Conservation (phyloP, 352 stramenopile genomes). For the Phytophthora hybrid region DNA sequence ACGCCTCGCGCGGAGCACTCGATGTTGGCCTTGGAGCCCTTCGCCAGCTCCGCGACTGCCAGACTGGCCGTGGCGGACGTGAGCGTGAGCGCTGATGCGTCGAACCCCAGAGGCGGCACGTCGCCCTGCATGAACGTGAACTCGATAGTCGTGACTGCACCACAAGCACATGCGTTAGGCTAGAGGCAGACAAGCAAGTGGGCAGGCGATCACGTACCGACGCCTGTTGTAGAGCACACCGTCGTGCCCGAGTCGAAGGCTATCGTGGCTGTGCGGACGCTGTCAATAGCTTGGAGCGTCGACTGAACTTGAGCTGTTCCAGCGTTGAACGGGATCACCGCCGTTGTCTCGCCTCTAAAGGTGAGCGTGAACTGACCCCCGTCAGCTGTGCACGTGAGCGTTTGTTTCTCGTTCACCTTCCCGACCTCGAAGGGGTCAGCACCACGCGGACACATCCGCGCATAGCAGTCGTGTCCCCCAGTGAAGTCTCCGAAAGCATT, state of each 20-base stretch:
- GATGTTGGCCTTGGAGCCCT: conserved; percentile 82
- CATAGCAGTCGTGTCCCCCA: conserved; percentile 73
- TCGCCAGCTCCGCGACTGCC: conserved; percentile 42
- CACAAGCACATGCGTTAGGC: background rate
- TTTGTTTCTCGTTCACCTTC: conserved; percentile 80
- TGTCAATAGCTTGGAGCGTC: conserved; percentile 63
- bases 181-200: background rate
- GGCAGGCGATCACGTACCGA: conserved; percentile 41
- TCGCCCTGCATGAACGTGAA: conserved; percentile 79
- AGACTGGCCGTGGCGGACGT: conserved; percentile 33
- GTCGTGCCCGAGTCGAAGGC: conserved; percentile 48
- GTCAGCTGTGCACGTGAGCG: conserved; percentile 58
- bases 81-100: conserved; percentile 53
- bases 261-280: conserved; percentile 62
- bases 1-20: conserved; percentile 76
- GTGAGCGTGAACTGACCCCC: conserved; percentile 72
- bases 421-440: conserved; percentile 83
- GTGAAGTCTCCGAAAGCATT: conserved; percentile 61
- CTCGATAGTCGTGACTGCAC: conserved; percentile 62
- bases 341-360: conserved; percentile 73
- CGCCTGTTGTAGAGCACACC: conserved; percentile 52
- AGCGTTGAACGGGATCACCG: conserved; percentile 61
- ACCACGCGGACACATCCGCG: conserved; percentile 87
- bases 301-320: conserved; percentile 47
- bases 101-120: conserved; percentile 53